Evolutionary conservation across 495 filamentous ascomycete species (phyloP).

Genomic region (Talaromyces liani): DNA sequence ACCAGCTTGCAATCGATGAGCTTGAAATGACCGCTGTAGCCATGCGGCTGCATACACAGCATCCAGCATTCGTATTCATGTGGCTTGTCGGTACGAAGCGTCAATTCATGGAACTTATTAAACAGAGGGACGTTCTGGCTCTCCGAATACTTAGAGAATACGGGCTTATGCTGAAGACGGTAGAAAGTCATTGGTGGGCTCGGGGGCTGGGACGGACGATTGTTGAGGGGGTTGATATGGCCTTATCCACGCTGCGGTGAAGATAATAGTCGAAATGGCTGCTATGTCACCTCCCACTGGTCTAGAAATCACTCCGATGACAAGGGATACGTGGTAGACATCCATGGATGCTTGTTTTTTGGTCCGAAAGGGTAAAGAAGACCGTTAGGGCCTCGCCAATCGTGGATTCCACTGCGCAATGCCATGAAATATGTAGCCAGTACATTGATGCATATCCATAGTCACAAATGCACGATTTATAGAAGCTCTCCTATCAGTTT

Average conservation of each 20-base stretch:
- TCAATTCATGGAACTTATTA: background rate
- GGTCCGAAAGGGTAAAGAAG: too few relatives aligned
- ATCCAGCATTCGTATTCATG: constrained; percentile 1
- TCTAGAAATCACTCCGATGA: too few relatives aligned
- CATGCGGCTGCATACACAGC: background rate
- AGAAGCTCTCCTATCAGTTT: too few relatives aligned
- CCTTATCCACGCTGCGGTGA: background rate
- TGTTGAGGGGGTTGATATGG: background rate
- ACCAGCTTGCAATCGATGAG: background rate
- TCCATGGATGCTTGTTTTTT: too few relatives aligned
- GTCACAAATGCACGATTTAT: too few relatives aligned
- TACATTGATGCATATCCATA: too few relatives aligned
- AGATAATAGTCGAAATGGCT: too few relatives aligned
- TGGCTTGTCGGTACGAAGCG: background rate
- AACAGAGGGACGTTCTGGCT: background rate
- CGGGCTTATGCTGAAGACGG: background rate
- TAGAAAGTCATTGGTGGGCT: background rate
- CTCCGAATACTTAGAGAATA: background rate
- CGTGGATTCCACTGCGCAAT: too few relatives aligned
- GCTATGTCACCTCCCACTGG: too few relatives aligned
- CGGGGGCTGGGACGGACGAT: background rate
- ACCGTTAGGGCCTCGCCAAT: too few relatives aligned
- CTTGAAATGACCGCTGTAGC: background rate
- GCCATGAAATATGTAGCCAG: too few relatives aligned
- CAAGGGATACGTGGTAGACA: too few relatives aligned